Base-by-base conservation (phyloP, 352 stramenopile species). In the Globisporangium perplexum region DNA sequence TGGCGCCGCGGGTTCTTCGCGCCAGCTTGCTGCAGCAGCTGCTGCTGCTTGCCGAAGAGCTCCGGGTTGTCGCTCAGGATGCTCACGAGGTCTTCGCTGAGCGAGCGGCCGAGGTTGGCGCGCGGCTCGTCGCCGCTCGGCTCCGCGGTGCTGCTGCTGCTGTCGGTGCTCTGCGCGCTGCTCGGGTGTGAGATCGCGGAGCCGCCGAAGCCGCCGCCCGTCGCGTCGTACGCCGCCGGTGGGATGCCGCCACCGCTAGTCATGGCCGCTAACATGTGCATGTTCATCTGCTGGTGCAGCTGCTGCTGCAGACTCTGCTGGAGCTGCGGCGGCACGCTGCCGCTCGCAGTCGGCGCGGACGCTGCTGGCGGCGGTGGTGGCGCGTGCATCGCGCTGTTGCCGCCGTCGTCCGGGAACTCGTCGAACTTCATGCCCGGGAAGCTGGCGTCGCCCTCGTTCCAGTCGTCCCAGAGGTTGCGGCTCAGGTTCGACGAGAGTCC, bases 391-490 rank as follows among this genome's bases (percentile, higher is more conserved):
- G 33, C 33, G 14, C 33, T 69, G 55, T 50, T 71, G 59, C 55
- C 68, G 26, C 61, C 52, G 47, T 81, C 68, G 24, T 83, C 71
- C 15, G 63, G 66, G 31, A 88, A 80, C 69, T 87, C 84, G 57
- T 87, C 77, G 43, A 90, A 81, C 61, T 87, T 86, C 62, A 80
- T 74, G 39, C 18, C 18, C 31, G 65, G 61, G 44, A 91, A 82
- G 53, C 69, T 82, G 28, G 68, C 55, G 49, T 88, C 82, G 56
- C 69, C 79, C 54, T 93, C 83, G 56, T 90, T 94, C 84, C 84
- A 94, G 65, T 94, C 84, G 53, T 92, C 82, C 84, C 84, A 94
- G 22, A 94, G 62, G 59, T 94, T 94, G 41, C 84, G 79, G 42
- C 80, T 91, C 60, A 91, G 65, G 38, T 74, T 88, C n/a, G 77